Evolutionary conservation across 108 stramenopile species (phyloP).

Genomic region (Cyclostephanos invisitatus): DNA sequence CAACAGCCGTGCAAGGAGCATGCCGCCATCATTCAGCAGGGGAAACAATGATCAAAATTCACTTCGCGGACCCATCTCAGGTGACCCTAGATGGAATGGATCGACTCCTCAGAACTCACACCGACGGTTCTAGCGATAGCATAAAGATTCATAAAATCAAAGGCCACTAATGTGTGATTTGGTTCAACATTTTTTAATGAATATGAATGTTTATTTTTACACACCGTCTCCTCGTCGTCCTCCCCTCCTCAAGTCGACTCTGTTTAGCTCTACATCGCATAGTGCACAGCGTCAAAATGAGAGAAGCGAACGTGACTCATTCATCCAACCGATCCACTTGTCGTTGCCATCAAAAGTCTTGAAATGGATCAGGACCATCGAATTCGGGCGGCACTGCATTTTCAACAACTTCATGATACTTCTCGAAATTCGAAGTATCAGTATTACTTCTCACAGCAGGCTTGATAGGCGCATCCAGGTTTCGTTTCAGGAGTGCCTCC

Average conservation of each 20-base stretch:
- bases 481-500: conserved; percentile 50
- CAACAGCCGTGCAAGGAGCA: conserved; percentile 14
- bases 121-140: neutral
- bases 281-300: too few species aligned
- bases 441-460: conserved; percentile 52
- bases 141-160: too few species aligned
- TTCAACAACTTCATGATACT: conserved; percentile 62
- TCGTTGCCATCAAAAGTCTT: conserved; percentile 13
- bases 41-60: conserved; percentile 5
- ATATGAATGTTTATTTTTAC: too few species aligned
- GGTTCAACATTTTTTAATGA: too few species aligned
- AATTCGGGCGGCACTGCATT: conserved; percentile 33
- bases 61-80: neutral
- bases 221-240: too few species aligned
- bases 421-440: conserved; percentile 85
- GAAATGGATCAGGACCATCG: conserved; percentile 44
- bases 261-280: too few species aligned
- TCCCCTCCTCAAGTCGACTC: too few species aligned
- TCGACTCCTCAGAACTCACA: neutral
- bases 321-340: too few species aligned
- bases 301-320: too few species aligned
- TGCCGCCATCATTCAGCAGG: conserved; percentile 17
- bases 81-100: neutral
- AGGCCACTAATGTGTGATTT: too few species aligned
- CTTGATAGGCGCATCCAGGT: conserved; percentile 71